Base-by-base conservation (phyloP, 192 early-diverging fungal species). In the Coemansia sp. region DNA sequence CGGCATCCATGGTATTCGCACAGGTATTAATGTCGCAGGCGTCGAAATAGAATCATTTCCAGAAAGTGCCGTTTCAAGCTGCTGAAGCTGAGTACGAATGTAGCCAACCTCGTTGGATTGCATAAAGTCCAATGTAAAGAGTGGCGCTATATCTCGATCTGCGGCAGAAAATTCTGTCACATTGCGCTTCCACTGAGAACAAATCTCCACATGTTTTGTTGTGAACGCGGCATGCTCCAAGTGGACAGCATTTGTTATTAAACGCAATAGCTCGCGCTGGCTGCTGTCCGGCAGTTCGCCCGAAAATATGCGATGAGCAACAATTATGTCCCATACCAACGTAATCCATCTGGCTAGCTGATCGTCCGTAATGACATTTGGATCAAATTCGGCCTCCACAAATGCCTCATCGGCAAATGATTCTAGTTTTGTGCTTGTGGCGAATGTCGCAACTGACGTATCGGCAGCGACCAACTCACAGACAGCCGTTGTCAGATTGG, bases 291-390 rank as follows among this genome's bases (percentile, higher is more conserved):
- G 70, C 24, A 59, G n/a, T 2, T 53, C 23, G 12, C 49, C 43
- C 0, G 49, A 21, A 49, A 60, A 73, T 4, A 69, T 15, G 2
- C 35, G 14, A 37, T 60, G n/a, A 0, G 27, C 54, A 10, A 4
- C 25, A 24, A 79, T 73, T n/a, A 5, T 19, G 32, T 73, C 60
- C 76, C 76, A 79, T 7, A 73, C 70, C 24, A 2, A 22, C 12
- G 67, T 57, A 14, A 79, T 73, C 76, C 76, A 79, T 10, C 29
- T 39, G 10, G 15, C 63, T 17, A 79, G 67, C 57, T 73, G 70
- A 15, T 60, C 58, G 57, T 73, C 76, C 0, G 76, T 64, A 21
- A 39, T 27, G 41, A 69, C 70, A 43, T 69, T 60, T 2, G 64
- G 70, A 35, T 73, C 70, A 66, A 79, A 79, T 5, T 66, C 76